These are phyloP conservation scores for Kurtzmaniella cleridarum DNA, from an alignment of 805 yeast species.

Conservation along the genomic window DNA sequence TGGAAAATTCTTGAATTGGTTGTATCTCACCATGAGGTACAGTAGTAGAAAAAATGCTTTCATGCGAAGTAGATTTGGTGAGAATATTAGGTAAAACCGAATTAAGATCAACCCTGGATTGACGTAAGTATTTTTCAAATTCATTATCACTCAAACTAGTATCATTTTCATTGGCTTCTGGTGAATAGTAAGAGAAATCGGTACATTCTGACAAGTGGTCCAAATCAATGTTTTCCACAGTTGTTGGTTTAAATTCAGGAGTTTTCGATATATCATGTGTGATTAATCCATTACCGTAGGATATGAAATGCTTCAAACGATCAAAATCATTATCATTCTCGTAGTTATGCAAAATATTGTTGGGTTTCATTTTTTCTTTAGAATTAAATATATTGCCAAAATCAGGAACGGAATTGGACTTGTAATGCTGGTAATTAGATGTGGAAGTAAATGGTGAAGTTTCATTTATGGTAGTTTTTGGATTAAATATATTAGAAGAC, in stretches of 20 bases:
- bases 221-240: slow-evolving; percentile 5
- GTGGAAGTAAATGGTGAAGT: not conserved
- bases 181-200: slow-evolving; percentile 18
- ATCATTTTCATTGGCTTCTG: slow-evolving; percentile 7
- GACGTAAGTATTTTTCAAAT: slow-evolving; percentile 27
- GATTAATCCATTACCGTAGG: slow-evolving; percentile 8
- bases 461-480: not conserved
- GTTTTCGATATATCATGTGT: not conserved
- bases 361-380: slow-evolving; percentile 3
- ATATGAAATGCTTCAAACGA: slow-evolving; percentile 19
- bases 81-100: slow-evolving; percentile 23
- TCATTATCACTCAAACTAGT: slow-evolving; percentile 17
- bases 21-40: not conserved
- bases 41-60: slow-evolving; percentile 14
- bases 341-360: slow-evolving; percentile 8
- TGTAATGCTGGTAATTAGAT: not conserved
- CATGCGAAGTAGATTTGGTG: slow-evolving; percentile 20
- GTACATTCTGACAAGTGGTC: slow-evolving; percentile 16
- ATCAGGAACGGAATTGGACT: slow-evolving; percentile 5
- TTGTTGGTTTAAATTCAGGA: slow-evolving; percentile 1
- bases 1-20: not conserved
- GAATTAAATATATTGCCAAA: slow-evolving; percentile 6
- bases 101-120: slow-evolving; percentile 26
- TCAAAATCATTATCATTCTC: slow-evolving; percentile 11
- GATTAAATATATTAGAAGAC: too few species aligned